These are phyloP conservation scores for Phytopythium ostracodes DNA, from an alignment of 352 stramenopile genomes.

Conservation along the genomic window DNA sequence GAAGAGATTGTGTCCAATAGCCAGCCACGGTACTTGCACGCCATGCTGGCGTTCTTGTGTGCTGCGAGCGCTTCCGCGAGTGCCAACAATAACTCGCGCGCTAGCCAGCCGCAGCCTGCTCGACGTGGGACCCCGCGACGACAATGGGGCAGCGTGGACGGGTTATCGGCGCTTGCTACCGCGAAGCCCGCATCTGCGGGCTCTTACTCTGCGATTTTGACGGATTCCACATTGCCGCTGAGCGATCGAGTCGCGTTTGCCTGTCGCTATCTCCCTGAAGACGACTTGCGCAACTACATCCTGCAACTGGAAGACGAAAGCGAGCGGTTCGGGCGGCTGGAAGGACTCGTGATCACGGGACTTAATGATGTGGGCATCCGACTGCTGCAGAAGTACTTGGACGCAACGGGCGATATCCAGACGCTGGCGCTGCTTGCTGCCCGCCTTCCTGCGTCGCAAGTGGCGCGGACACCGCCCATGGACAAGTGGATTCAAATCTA, in stretches of 20 bases:
- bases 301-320: constrained; percentile 76
- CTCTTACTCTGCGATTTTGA: constrained; percentile 75
- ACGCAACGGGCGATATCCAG: constrained; percentile 89
- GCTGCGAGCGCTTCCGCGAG: constrained; percentile 32
- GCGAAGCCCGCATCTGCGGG: constrained; percentile 27
- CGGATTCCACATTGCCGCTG: constrained; percentile 82
- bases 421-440: constrained; percentile 86
- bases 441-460: constrained; percentile 46
- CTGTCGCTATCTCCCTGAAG: constrained; percentile 83
- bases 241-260: constrained; percentile 91
- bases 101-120: constrained; percentile 22
- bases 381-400: constrained; percentile 90
- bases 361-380: constrained; percentile 77
- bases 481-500: constrained; percentile 91
- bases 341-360: constrained; percentile 90
- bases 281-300: constrained; percentile 86
- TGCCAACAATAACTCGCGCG: constrained; percentile 18
- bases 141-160: constrained; percentile 64
- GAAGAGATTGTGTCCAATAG: constrained; percentile 61
- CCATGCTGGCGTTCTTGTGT: constrained; percentile 74
- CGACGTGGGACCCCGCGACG: constrained; percentile 33
- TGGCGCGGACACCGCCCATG: constrained; percentile 56
- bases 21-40: constrained; percentile 78
- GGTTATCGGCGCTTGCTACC: constrained; percentile 30
- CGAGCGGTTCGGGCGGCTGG: constrained; percentile 76